Conservation (phyloP, 2,329 filamentous ascomycete genomes). For the Leptographium procerum region DNA sequence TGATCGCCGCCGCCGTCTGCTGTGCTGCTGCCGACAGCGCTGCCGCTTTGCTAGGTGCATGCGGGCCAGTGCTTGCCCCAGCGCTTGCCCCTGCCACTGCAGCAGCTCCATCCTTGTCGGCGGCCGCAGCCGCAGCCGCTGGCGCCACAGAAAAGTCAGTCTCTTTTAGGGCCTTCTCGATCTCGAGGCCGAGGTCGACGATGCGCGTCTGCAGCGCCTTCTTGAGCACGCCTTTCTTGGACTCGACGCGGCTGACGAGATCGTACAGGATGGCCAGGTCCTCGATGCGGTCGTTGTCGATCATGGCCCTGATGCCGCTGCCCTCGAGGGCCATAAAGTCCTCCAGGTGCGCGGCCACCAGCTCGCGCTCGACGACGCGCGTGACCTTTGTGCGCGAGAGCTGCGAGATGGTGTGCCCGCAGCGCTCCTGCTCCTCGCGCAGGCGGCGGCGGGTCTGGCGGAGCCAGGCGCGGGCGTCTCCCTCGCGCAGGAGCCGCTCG, state of each 20-base stretch:
- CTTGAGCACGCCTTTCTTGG: constrained; percentile 58
- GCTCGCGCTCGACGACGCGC: constrained; percentile 64
- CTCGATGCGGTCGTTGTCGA: constrained; percentile 73
- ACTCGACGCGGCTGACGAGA: constrained; percentile 67
- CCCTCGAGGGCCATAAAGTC: constrained; percentile 77
- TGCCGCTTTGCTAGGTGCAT: constrained; percentile 27
- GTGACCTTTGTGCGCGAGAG: constrained; percentile 64
- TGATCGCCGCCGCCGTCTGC: constrained; percentile 77
- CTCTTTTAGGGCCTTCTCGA: constrained; percentile 57
- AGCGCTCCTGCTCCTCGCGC: constrained; percentile 70
- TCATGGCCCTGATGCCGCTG: constrained; percentile 78
- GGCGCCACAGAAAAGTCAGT: constrained; percentile 36
- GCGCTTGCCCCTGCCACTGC: constrained; percentile 12
- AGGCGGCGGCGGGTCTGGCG: constrained; percentile 64
- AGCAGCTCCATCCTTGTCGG: too few relatives aligned
- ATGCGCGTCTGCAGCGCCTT: constrained; percentile 63
- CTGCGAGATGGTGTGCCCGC: constrained; percentile 66
- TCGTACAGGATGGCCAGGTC: constrained; percentile 75
- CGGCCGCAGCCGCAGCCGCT: constrained; percentile 20
- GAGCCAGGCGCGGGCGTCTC: constrained; percentile 74
- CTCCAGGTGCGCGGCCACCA: constrained; percentile 66
- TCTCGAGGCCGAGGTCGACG: constrained; percentile 67
- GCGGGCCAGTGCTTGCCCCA: not conserved
- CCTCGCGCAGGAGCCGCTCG: constrained; percentile 59
- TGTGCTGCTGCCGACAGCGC: constrained; percentile 52